phyloP scores from a whole-genome alignment of 2,329 filamentous ascomycete species.

The Ophiostoma triangulosporum region DNA sequence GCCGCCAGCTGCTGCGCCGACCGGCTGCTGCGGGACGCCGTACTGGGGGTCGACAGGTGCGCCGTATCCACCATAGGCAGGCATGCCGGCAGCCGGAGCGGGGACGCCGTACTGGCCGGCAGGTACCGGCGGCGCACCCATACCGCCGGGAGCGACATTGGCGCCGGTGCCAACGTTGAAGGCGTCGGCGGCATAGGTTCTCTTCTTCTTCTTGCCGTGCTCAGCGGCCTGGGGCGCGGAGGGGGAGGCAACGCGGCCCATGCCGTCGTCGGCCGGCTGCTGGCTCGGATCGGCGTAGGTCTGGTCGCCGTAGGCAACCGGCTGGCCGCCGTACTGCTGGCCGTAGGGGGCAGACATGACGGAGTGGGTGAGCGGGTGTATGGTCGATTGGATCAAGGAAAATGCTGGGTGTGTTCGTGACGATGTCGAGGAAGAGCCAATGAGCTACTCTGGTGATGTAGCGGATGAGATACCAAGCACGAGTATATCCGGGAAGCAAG shows the following conservation, averaged over 20 bases:
- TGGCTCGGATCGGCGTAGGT: constrained; percentile 24
- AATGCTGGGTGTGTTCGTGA: not conserved
- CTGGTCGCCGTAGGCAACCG: constrained; percentile 28
- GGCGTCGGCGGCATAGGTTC: constrained; percentile 84
- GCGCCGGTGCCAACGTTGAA: constrained; percentile 85
- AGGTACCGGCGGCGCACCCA: constrained; percentile 26
- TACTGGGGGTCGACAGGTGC: constrained; percentile 31
- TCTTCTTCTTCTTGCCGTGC: constrained; percentile 69
- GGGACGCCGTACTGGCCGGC: constrained; percentile 33
- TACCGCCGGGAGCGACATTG: constrained; percentile 50
- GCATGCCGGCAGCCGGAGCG: constrained; percentile 26
- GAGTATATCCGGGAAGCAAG: not conserved
- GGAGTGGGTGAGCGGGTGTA: constrained; percentile 13
- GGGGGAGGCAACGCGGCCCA: constrained; percentile 24
- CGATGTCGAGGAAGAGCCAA: not conserved
- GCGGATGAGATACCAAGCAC: not conserved
- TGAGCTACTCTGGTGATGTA: not conserved
- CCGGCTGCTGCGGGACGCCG: constrained; percentile 26
- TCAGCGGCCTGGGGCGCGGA: constrained; percentile 25
- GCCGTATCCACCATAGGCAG: constrained; percentile 47
- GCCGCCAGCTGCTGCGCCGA: constrained; percentile 37
- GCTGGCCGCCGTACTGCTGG: constrained; percentile 17
- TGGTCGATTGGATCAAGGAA: not conserved
- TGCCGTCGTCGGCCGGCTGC: constrained; percentile 26
- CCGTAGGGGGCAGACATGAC: constrained; percentile 46